These are phyloP conservation scores for Citrullus mucosospermus DNA, from an alignment of 306 rosid species.

Conservation along the genomic window DNA sequence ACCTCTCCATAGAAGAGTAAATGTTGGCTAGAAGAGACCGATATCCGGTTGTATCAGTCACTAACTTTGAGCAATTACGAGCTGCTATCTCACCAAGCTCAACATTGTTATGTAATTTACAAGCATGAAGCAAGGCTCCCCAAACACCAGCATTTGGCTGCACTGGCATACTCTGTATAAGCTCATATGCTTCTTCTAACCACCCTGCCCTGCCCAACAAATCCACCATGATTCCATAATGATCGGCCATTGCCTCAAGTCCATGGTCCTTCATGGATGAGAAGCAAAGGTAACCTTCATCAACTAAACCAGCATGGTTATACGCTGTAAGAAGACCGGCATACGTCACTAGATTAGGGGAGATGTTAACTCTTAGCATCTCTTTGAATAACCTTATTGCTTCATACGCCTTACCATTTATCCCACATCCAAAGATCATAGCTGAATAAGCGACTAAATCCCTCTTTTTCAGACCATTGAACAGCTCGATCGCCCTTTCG, in stretches of 20 bases:
- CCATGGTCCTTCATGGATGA: constrained; percentile 7
- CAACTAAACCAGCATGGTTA: constrained; percentile 56
- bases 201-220: constrained; percentile 11
- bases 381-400: constrained; percentile 42
- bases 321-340: constrained; percentile 59
- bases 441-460: constrained; percentile 76
- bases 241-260: constrained; percentile 7
- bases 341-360: constrained; percentile 47
- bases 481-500: constrained; percentile 45
- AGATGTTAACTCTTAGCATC: constrained; percentile 38
- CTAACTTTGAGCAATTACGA: constrained; percentile 2
- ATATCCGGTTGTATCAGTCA: not conserved
- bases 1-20: constrained; percentile 13
- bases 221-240: constrained; percentile 12
- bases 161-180: constrained; percentile 3
- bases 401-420: constrained; percentile 46
- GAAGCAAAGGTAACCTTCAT: constrained; percentile 57
- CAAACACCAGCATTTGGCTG: constrained; percentile 10
- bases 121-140: constrained; percentile 13
- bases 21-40: constrained; percentile 5
- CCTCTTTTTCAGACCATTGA: constrained; percentile 34
- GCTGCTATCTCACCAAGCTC: constrained; percentile 11
- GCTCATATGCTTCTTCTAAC: constrained; percentile 7
- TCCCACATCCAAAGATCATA: constrained; percentile 70
- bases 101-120: constrained; percentile 11